phyloP scores from a whole-genome alignment of 257 asterid species.

The Nicotiana benthamiana region DNA sequence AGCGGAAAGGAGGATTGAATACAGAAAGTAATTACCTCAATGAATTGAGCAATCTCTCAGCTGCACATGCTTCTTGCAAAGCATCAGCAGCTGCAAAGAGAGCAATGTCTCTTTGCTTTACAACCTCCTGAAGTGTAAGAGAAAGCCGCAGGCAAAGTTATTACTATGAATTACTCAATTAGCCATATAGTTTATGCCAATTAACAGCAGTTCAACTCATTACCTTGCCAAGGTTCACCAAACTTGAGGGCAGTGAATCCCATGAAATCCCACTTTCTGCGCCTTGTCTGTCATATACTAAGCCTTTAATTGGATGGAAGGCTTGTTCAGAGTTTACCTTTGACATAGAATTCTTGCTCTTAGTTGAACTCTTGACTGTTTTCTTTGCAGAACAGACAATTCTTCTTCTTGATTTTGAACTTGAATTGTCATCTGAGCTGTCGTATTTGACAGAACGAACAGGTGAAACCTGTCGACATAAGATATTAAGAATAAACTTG shows the following conservation, averaged over 20 bases:
- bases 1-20: not conserved
- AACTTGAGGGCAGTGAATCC: constrained; percentile 44
- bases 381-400: constrained; percentile 18
- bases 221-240: constrained; percentile 69
- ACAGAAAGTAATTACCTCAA: constrained; percentile 38
- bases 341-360: constrained; percentile 20
- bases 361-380: constrained; percentile 18
- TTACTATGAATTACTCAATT: not conserved
- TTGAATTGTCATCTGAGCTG: constrained; percentile 54
- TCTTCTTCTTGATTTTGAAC: constrained; percentile 24
- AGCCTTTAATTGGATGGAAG: constrained; percentile 23
- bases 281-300: constrained; percentile 36
- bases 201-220: not conserved
- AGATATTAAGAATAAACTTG: not conserved
- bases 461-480: constrained; percentile 54
- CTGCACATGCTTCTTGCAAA: constrained; percentile 71
- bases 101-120: constrained; percentile 51
- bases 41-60: constrained; percentile 70
- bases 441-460: constrained; percentile 32
- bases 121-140: constrained; percentile 40
- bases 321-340: constrained; percentile 22
- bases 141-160: not conserved
- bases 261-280: constrained; percentile 45
- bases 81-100: constrained; percentile 63
- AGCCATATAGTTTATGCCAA: not conserved